phyloP scores from a whole-genome alignment of 352 stramenopile species.

The Pilasporangium apinafurcum region DNA sequence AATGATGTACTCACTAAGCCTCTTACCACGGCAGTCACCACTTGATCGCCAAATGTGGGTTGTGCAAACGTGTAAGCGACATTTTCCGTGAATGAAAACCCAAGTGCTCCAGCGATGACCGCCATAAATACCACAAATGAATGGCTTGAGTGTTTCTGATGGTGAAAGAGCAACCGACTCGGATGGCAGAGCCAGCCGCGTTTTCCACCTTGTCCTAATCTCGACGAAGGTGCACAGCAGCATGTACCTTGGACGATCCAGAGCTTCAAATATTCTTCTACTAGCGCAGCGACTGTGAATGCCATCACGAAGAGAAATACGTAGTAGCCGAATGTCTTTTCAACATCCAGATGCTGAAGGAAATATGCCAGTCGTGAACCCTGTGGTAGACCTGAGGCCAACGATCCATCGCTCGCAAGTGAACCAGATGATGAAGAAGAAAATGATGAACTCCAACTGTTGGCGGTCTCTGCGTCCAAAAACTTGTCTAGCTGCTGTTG shows the following conservation, averaged over 20 bases:
- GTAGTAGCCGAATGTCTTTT: conserved; percentile 59
- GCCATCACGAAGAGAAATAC: conserved; percentile 41
- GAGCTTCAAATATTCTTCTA: conserved; percentile 62
- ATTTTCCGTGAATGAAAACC: conserved; percentile 66
- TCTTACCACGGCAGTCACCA: conserved; percentile 33
- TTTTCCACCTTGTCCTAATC: conserved; percentile 4
- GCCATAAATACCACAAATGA: conserved; percentile 52
- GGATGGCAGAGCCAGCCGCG: conserved; percentile 44
- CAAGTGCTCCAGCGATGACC: conserved; percentile 37
- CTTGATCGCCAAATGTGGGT: conserved; percentile 19
- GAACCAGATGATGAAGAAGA: too few relatives aligned
- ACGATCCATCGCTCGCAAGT: neutral
- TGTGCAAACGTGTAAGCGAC: conserved; percentile 33
- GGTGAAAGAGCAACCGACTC: conserved; percentile 33
- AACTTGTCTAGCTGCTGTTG: conserved; percentile 29
- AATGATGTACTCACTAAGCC: conserved; percentile 36
- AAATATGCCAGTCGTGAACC: conserved; percentile 29
- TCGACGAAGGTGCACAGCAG: conserved; percentile 13
- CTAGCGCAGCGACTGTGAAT: conserved; percentile 51
- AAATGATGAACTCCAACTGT: neutral
- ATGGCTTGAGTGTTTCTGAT: conserved; percentile 38
- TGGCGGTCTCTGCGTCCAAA: conserved; percentile 1
- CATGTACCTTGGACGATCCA: conserved; percentile 59
- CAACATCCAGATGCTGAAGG: conserved; percentile 33
- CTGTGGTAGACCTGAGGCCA: conserved; percentile 4